Evolutionary conservation across 2,329 filamentous ascomycete species (phyloP), one percentile per base, ranked within the genome.

Genomic region (Apiospora arundinis): DNA sequence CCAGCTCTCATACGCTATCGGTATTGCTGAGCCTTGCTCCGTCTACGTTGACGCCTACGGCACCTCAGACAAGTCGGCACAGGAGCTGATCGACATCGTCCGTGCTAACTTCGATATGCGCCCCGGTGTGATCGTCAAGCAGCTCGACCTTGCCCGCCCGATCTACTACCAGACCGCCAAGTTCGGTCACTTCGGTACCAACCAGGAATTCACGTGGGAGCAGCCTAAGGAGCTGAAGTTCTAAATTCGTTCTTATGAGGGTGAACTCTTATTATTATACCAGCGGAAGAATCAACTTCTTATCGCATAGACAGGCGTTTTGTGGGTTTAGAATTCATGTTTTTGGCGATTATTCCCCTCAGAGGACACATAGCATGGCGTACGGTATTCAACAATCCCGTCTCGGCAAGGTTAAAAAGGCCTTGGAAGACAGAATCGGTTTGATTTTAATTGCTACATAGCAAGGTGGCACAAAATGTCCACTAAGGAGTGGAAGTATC

Each of bases 81-180:
- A 97, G 72, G 93, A 99, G 89, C 92, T 99, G 70, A 96, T 98
- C 79, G 85, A 95, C 83, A 98, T 99, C 85, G 95, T 99, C 87
- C 90, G 90, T 80, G 89, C 92, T 82, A 98, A 99, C 93, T 99
- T 99, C 82, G 95, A 99, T 87, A 91, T 99, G 84, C 92, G 96
- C 81, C 96, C 96, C 72, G 96, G 96, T 92, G 95, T 98, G 84
- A 98, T 99, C 80, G 96, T 98, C 86, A 94, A 94, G 88, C 95
- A 98, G 87, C 93, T 99, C 76, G 92, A 96, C 87, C 90, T 99
- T 76, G 92, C 91, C 85, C 94, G 95, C 86, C 96, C 96, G 82
- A 98, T 98, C 89, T 99, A 99, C 92, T 91, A 91, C 90, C 90
- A 95, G 89, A 99, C 96, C 72, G 96, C 96, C 86, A 98, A 98